phyloP scores from a whole-genome alignment of 2,329 filamentous ascomycete species.

The Talaromyces piceae region DNA sequence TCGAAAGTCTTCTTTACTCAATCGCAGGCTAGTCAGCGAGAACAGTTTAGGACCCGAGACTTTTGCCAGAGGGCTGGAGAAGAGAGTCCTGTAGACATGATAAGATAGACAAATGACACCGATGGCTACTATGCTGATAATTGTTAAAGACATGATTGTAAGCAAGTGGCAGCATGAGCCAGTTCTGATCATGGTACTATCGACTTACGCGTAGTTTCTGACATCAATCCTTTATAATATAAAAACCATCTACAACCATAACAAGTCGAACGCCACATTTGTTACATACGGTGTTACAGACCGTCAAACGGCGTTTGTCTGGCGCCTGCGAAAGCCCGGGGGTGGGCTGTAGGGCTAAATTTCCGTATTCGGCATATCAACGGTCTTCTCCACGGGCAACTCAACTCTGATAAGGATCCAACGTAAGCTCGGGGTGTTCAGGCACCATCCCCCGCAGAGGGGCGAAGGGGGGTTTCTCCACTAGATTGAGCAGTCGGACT shows the following conservation, averaged over 20 bases:
- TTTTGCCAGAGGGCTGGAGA: background rate
- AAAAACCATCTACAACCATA: no score
- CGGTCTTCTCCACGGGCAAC: background rate
- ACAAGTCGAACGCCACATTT: no score
- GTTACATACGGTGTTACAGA: no score
- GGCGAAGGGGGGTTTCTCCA: background rate
- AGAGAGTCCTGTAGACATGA: background rate
- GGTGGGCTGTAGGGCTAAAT: background rate
- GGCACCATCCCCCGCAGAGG: background rate
- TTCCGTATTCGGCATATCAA: constrained; percentile 3
- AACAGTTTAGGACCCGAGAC: constrained; percentile 1
- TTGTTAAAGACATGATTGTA: background rate
- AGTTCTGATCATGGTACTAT: no score
- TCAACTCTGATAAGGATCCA: background rate
- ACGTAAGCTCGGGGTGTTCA: background rate
- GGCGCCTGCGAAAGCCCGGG: background rate
- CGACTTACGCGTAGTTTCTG: no score
- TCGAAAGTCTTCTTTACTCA: background rate
- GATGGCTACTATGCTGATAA: background rate
- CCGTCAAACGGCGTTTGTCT: no score
- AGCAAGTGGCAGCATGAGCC: background rate
- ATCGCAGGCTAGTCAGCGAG: background rate
- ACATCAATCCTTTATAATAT: no score
- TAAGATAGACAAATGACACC: background rate
- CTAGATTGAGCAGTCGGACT: background rate